Percentiles rank a stretch among this genome's conserved stretches.
Conservation (phyloP, 495 filamentous ascomycete species). For the Trichoderma reesei region DNA sequence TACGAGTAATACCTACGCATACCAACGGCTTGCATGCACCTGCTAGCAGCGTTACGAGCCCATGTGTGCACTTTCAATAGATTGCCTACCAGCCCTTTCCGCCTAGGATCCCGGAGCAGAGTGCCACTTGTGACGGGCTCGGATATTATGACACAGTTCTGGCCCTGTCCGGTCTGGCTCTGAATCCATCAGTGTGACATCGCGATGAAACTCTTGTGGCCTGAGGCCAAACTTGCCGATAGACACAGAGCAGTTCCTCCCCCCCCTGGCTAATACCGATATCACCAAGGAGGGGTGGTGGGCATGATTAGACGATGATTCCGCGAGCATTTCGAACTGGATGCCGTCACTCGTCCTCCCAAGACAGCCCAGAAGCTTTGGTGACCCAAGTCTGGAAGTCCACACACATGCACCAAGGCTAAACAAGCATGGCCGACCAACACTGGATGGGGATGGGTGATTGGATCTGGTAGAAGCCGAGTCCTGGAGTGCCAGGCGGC, state of each 20-base stretch:
- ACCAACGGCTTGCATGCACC: no score
- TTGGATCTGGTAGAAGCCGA: not conserved
- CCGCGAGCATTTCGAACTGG: no score
- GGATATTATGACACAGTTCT: not conserved
- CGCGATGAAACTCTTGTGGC: not conserved
- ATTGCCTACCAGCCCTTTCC: conserved; percentile 3
- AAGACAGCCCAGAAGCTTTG: not conserved
- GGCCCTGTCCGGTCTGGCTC: not conserved
- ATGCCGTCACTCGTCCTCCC: not conserved
- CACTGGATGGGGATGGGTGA: not conserved
- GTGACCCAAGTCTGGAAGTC: not conserved
- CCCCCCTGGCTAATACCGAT: not conserved
- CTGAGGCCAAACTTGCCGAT: not conserved
- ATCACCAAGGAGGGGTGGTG: not conserved
- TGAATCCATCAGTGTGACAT: conserved; percentile 5
- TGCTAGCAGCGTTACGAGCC: not conserved
- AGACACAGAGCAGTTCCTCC: not conserved
- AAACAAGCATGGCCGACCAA: not conserved
- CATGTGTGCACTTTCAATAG: not conserved
- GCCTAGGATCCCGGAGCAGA: not conserved
- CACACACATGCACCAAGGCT: not conserved
- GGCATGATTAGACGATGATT: not conserved
- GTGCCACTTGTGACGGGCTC: not conserved
- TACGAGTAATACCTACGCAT: no score
- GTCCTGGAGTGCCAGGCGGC: not conserved